Evolutionary conservation across 805 yeast species (phyloP), one percentile per base, ranked within the genome.

Genomic region (Yamadazyma insecticola): DNA sequence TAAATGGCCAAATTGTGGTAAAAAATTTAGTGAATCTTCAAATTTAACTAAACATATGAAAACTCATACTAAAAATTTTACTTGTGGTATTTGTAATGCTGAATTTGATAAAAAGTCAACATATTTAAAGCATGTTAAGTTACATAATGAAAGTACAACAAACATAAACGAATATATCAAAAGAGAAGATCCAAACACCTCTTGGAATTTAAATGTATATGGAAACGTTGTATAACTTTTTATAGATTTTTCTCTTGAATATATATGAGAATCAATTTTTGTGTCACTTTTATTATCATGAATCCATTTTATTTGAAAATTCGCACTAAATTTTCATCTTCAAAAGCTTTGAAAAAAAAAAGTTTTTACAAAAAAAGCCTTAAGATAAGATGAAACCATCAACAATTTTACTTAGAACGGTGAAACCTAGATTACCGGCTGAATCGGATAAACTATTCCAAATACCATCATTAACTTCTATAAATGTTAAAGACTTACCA

Each of bases 11-110:
- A 81, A 84, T 1, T 90, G 98, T 53, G 80, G 76, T 12, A 88
- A 85, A 53, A 57, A 85, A 32, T 90, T 90, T 51, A 81, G 90
- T 37, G 97, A 92, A 55, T 78, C 90, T 28, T 81, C 95, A 12
- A 92, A 90, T 53, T 63, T 90, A 45, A 79, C 84, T 13, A 90
- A 90, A 48, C 98, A 90, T 54, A 72, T 86, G 78, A 81, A 74
- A 49, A 81, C 78, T 1, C 98, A 90, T 53, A 59, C 63, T 24
- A 32, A 22, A 7, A 21, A 21, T 11, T 32, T 36, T 13, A 7
- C 11, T 5, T 36, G 39, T 28, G 33, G 22, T 11, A 12, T 8
- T 9, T 36, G 39, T 13, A 12, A 36, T 13, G 12, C 21, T 8
- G 18, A 24, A 6, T 36, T 36, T 20, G 33, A 28, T 14, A 28